Evolutionary conservation across 495 filamentous ascomycete species (phyloP), one percentile per base, ranked within the genome.

Genomic region (Penicillium psychrofluorescens): DNA sequence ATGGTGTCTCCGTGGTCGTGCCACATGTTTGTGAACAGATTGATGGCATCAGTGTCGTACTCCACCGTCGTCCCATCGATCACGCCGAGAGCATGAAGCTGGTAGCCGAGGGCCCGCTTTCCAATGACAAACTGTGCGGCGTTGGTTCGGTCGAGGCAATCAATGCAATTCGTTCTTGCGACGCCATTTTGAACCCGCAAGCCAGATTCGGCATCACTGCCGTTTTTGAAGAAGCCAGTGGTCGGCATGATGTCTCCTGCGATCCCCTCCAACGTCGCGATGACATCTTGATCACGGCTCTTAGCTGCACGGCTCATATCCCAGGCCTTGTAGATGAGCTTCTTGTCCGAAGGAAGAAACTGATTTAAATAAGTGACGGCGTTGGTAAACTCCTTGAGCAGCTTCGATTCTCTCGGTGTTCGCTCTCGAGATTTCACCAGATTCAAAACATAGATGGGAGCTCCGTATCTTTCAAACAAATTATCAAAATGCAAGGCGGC

Each of bases 221-320:
- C 92, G 55, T 97, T 98, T 45, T 87, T 89, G 67, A 98, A 98
- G 61, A 97, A 95, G 4, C 90, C 86, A 0, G 90, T 97, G 30
- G 79, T 84, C 2, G 75, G 79, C 16, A 98, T 71, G 2, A 95
- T 84, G 7, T 89, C 83, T 49, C 91, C 87, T 2, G 88, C 90
- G 48, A 96, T 95, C 27, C 72, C 71, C 61, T 98, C 92, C 7
- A 98, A 75, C 2, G 84, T 95, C 11, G 80, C 83, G 55, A 98
- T 97, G 0, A 98, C 92, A 68, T 98, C 90, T 58, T 95, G 86
- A 43, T 92, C 90, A n/a, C 88, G 86, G 52, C 85, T 86, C 58
- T 97, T 98, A 8, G 92, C 82, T 27, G 94, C 94, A 48, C 91
- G 79, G 46, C 90, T 94, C 92, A 98, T 98, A 60, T 98, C 92